A percentile compares a stretch with the other conserved stretches of the same genome.
phyloP scores from a whole-genome alignment of 805 yeast genomes.

The Pichia insulana region DNA sequence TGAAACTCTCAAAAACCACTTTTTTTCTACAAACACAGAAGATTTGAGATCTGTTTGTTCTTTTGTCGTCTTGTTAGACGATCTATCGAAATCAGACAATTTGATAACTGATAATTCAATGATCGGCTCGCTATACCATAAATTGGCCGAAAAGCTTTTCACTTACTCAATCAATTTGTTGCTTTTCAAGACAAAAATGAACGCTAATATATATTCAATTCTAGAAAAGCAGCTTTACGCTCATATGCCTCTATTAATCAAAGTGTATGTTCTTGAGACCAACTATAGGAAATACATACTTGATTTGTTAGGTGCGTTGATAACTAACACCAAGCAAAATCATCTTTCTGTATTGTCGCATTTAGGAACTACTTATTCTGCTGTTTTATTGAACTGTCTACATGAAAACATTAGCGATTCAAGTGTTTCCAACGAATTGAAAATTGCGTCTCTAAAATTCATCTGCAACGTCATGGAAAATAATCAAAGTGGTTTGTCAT shows the following conservation, averaged over 20 bases:
- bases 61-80: slow-evolving; percentile 40
- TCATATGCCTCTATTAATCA: slow-evolving; percentile 47
- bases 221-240: slow-evolving; percentile 56
- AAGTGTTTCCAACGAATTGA: slow-evolving; percentile 43
- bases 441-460: slow-evolving; percentile 51
- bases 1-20: slow-evolving; percentile 41
- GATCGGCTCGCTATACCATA: slow-evolving; percentile 38
- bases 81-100: slow-evolving; percentile 27
- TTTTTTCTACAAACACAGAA: slow-evolving; percentile 43
- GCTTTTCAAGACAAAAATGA: slow-evolving; percentile 42
- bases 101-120: slow-evolving; percentile 25
- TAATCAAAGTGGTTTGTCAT: slow-evolving; percentile 70
- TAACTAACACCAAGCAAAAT: slow-evolving; percentile 46
- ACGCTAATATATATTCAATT: slow-evolving; percentile 44
- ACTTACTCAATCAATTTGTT: slow-evolving; percentile 50
- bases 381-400: slow-evolving; percentile 49
- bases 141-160: slow-evolving; percentile 44
- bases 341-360: slow-evolving; percentile 79
- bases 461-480: slow-evolving; percentile 62
- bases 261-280: slow-evolving; percentile 43
- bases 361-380: slow-evolving; percentile 58
- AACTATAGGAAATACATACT: slow-evolving; percentile 43
- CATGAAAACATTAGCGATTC: slow-evolving; percentile 51
- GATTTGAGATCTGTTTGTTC: slow-evolving; percentile 49
- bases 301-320: slow-evolving; percentile 47